Evolutionary conservation across 441 rosid species (phyloP), one percentile per base, ranked within the genome.

Genomic region (Gossypium schwendimanii): DNA sequence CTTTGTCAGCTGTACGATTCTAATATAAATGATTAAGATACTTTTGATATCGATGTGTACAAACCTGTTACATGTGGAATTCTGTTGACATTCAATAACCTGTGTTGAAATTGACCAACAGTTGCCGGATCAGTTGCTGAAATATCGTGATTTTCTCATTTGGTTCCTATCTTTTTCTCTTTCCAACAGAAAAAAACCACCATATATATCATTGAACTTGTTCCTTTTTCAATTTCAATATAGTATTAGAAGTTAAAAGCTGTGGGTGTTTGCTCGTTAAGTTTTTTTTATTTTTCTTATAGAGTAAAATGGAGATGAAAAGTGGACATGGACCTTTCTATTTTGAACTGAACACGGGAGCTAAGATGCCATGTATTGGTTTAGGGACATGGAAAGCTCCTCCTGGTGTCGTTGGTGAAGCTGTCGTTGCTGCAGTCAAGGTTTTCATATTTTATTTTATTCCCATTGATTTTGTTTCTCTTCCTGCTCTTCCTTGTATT

Each of bases 331-430:
- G 61, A 18, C 81, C 72, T 9, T 58, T 36, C 1, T 78, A 59
- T 72, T 85, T 84, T 44, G 83, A 83, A 50, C 84, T 87, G 20
- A 87, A 85, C 65, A 84, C 88, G 0, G 87, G 87, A 28, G 85
- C 88, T 49, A 85, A 80, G 78, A 83, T 86, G 12, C 88, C 89
- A 1, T 77, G 83, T 1, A 81, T 81, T 70, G 88, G 88, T 20
- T 81, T 86, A 6, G 91, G 89, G 63, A 86, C 89, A 2, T 80
- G 89, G 88, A 81, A 83, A 69, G 84, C 88, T 55, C 77, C 79
- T 47, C 82, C 87, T 0, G 87, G 83, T 36, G 79, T 72, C 0
- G 88, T 84, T 7, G 83, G 78, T 15, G 76, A 83, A 33, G 84
- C 86, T 14, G 80, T 86, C 65, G 74, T 74, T 18, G 71, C 79